Evolutionary conservation across 192 early-diverging fungal species (phyloP), one percentile per base, ranked within the genome.

Genomic region (Backusella liffmaniae): DNA sequence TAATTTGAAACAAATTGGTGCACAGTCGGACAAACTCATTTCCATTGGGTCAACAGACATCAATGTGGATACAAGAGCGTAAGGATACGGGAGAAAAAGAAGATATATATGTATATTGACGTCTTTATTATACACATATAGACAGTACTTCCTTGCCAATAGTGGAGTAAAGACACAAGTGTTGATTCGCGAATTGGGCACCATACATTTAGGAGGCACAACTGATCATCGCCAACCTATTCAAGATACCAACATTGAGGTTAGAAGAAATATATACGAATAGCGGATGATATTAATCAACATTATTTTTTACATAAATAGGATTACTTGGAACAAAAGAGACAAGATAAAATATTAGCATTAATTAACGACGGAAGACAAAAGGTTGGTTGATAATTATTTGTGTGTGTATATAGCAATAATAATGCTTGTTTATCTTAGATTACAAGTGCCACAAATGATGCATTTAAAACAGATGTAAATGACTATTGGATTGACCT

Each of bases 1-100:
- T 37, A 93, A 92, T 59, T 88, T 99, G 26, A 91, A 91, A 82
- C 93, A 97, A 86, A 95, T 99, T 67, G 95, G 95, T 76, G 81
- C 90, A 15, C 92, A 96, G 70, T 94, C 96, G 9, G 89, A 92
- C 44, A 92, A 91, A 66, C 86, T 98, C 8, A 70, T 68, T 9
- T 86, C 81, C 26, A 73, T 79, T 1, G 82, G 78, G 56, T 53
- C 83, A 34, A 49, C 82, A 26, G 84, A 80, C 37, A 82, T 82
- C 5, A 70, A 83, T 36, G 34, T 51, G 12, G 82, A 86, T 77
- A 84, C 81, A 67, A 86, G 76, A 80, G 88, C 86, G 88, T 89
- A 85, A 23, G 83, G 68, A 13, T 36, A n/a, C 21, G 32, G 30
- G 3, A 32, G 3, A 32, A 32, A 32, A 32, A 32, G 32, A 32